Percentiles rank a stretch among this genome's conserved stretches.
phyloP scores from a whole-genome alignment of 2,329 filamentous ascomycete genomes.

The Xylariomycetidae sp. region DNA sequence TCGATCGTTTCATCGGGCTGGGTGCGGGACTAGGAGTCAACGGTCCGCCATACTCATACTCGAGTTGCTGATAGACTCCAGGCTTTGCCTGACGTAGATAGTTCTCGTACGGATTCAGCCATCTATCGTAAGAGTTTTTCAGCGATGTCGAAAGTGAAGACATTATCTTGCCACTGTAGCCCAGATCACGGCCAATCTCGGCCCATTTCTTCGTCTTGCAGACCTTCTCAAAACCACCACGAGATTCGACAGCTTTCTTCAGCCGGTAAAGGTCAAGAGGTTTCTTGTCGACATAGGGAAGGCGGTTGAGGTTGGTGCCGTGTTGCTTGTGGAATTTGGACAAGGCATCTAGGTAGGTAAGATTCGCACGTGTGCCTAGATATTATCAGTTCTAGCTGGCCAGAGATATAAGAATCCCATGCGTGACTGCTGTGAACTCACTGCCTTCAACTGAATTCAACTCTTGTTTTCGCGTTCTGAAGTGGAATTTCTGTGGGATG shows the following conservation, averaged over 20 bases:
- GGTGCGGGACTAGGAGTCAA: conserved; percentile 70
- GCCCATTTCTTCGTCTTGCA: conserved; percentile 99
- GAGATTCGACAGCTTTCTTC: conserved; percentile 92
- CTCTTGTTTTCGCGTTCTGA: conserved; percentile 92
- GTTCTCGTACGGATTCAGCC: conserved; percentile 95
- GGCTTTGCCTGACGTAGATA: conserved; percentile 88
- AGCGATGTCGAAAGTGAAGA: conserved; percentile 94
- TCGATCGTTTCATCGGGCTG: conserved; percentile 66
- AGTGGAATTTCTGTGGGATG: conserved; percentile 81
- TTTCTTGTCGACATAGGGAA: conserved; percentile 96
- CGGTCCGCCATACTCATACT: conserved; percentile 88
- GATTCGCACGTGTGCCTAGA: conserved; percentile 84
- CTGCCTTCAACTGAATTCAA: conserved; percentile 97
- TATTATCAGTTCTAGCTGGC: conserved; percentile 7
- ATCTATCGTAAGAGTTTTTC: conserved; percentile 97
- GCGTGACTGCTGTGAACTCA: conserved; percentile 45
- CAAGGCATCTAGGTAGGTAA: conserved; percentile 92
- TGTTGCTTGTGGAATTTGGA: conserved; percentile 96
- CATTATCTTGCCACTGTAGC: conserved; percentile 99
- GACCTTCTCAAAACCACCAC: conserved; percentile 92
- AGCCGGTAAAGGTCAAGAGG: conserved; percentile 92
- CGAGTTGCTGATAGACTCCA: conserved; percentile 91
- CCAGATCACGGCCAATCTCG: conserved; percentile 91
- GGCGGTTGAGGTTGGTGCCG: conserved; percentile 86
- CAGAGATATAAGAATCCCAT: background rate